These are phyloP conservation scores for Clarkia xantiana DNA, from an alignment of 345 rosid species.

Conservation along the genomic window DNA sequence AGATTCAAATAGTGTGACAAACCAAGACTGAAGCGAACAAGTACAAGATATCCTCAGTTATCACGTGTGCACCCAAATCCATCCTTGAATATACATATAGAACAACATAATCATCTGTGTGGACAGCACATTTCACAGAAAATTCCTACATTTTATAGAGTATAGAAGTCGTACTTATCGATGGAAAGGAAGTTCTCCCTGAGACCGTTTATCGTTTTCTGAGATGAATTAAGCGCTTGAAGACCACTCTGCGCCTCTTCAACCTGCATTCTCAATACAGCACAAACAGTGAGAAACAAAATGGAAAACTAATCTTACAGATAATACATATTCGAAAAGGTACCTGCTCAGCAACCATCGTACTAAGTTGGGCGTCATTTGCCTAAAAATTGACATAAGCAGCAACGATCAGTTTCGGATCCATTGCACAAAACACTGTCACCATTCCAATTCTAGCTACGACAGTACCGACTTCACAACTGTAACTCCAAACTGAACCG, in stretches of 20 bases:
- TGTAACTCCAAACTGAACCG: too few relatives aligned
- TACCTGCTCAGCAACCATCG: constrained; percentile 99
- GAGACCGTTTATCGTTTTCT: constrained; percentile 52
- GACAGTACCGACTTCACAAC: too few relatives aligned
- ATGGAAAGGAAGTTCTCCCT: constrained; percentile 75
- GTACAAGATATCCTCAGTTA: too few relatives aligned
- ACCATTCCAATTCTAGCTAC: too few relatives aligned
- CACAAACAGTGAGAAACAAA: too few relatives aligned
- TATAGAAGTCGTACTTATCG: constrained; percentile 37
- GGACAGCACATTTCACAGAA: too few relatives aligned
- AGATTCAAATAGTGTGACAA: too few relatives aligned
- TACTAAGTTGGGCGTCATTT: constrained; percentile 95
- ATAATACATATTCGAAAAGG: neutral
- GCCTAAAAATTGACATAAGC: constrained; percentile 31
- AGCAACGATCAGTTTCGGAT: neutral
- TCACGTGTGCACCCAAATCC: too few relatives aligned
- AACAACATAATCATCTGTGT: too few relatives aligned
- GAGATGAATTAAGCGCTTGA: constrained; percentile 54
- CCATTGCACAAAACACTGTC: neutral
- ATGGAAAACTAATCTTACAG: neutral
- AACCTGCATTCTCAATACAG: constrained; percentile 29
- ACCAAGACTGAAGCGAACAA: too few relatives aligned
- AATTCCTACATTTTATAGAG: too few relatives aligned
- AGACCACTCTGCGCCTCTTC: constrained; percentile 85
- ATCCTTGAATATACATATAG: too few relatives aligned